A percentile compares a stretch with the other conserved stretches of the same genome.
Evolutionary conservation across 2,329 filamentous ascomycete genomes (phyloP).

Genomic region (Chaetomiaceae sp.): DNA sequence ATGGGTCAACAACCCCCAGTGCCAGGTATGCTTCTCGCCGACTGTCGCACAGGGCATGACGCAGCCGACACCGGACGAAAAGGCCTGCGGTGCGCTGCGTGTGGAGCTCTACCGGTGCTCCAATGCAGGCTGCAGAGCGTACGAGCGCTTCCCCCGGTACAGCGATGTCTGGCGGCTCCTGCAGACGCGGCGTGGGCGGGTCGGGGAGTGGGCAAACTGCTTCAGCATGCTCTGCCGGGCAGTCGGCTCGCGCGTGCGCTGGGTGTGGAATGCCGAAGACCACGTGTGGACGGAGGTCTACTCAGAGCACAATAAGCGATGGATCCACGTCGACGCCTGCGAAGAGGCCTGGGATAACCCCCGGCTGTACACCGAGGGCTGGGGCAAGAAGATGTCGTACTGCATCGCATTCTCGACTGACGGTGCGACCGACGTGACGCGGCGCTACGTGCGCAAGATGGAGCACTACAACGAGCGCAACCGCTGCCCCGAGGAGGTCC

Average conservation of each 20-base stretch:
- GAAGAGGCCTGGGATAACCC: conserved; percentile 96
- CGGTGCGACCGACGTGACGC: conserved; percentile 61
- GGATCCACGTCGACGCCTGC: conserved; percentile 95
- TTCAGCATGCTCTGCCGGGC: conserved; percentile 98
- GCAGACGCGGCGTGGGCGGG: conserved; percentile 77
- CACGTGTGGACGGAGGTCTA: conserved; percentile 98
- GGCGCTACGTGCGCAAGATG: conserved; percentile 64
- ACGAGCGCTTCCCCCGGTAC: conserved; percentile 88
- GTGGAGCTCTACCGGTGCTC: conserved; percentile 92
- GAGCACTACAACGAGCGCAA: conserved; percentile 69
- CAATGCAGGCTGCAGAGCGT: conserved; percentile 63
- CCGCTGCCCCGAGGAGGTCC: conserved; percentile 78
- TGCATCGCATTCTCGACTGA: conserved; percentile 95
- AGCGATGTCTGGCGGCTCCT: conserved; percentile 91
- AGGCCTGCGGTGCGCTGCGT: conserved; percentile 75
- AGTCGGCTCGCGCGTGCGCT: conserved; percentile 82
- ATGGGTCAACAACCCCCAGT: conserved; percentile 94
- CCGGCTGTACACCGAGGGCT: conserved; percentile 84
- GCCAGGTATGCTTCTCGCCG: conserved; percentile 71
- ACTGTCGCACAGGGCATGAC: conserved; percentile 80
- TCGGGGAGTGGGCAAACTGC: conserved; percentile 96
- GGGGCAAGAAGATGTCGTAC: conserved; percentile 95
- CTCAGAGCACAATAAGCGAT: conserved; percentile 84
- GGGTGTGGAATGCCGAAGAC: conserved; percentile 98
- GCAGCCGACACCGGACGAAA: conserved; percentile 80